Base-by-base conservation (phyloP, 2,329 filamentous ascomycete species). In the Colletotrichum filicis region DNA sequence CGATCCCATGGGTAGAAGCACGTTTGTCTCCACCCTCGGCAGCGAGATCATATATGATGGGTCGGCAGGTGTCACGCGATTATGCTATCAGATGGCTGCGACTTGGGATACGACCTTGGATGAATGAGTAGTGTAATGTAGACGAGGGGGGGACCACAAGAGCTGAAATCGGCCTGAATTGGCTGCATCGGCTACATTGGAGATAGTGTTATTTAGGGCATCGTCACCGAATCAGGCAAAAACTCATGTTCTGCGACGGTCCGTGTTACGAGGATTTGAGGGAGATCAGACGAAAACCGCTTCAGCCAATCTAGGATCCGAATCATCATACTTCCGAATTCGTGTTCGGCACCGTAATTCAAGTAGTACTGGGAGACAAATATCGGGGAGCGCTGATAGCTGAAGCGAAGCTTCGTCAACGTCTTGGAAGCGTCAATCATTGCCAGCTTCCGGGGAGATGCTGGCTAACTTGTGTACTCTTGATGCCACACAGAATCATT, bases 31-130 rank as follows among this genome's bases (percentile, higher is more conserved):
- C 24, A 37, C 11, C 24, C 56, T 64, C 59, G 70, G 66, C 49
- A 65, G 56, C 66, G 22, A 61, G 22, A 16, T 37, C 30, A 19
- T 19, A 55, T 16, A 46, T 66, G 42, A 60, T 70, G 60, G 59
- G 70, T 46, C 60, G 70, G 46, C 70, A 66, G 66, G 60, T 71
- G 60, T 71, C 71, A 73, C 22, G 35, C 56, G 19, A 28, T 30
- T 19, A 14, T 19, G 46, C 19, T 42, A 53, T 73, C 71, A 65
- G 66, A 73, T n/a, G 71, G 49, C 32, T 22, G 61, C 8, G 42
- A 24, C 30, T 32, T 5, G 52, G 46, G 60, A 11, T 9, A 24
- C 11, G 30, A 28, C 19, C 19, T 14, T n/a, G 4, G 22, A 22
- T 28, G 9, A 22, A 65, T 24, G 35, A 14, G n/a, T 6, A 24